Conservation (phyloP, 805 yeast species). For the Vanderwaltozyma verrucispora region DNA sequence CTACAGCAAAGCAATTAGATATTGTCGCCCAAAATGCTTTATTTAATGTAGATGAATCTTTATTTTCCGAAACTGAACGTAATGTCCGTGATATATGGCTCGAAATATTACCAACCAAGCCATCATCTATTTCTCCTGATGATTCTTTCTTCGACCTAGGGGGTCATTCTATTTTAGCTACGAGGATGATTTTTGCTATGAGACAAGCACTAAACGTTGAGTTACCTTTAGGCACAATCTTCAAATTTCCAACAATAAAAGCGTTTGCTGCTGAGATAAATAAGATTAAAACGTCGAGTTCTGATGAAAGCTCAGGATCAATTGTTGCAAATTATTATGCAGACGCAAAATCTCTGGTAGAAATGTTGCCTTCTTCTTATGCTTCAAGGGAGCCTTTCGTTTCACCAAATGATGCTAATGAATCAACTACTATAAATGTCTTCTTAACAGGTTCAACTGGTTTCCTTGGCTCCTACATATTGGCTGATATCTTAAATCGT, state of each 20-base stretch:
- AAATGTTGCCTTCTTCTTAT: slow-evolving; percentile 35
- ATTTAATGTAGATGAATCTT: slow-evolving; percentile 35
- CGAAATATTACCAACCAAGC: slow-evolving; percentile 71
- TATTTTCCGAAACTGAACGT: slow-evolving; percentile 55
- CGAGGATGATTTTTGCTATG: slow-evolving; percentile 90
- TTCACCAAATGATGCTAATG: slow-evolving; percentile 13
- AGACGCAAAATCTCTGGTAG: slow-evolving; percentile 55
- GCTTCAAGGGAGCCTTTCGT: slow-evolving; percentile 32
- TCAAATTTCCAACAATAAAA: slow-evolving; percentile 78
- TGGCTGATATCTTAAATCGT: slow-evolving; percentile 64
- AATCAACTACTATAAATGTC: slow-evolving; percentile 38
- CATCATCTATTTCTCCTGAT: slow-evolving; percentile 60
- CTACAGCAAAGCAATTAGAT: slow-evolving; percentile 76
- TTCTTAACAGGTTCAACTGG: slow-evolving; percentile 96
- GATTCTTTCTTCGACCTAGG: slow-evolving; percentile 97
- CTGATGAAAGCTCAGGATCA: slow-evolving; percentile 14
- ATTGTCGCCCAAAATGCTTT: slow-evolving; percentile 50
- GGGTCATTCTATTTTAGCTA: slow-evolving; percentile 95
- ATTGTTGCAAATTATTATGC: slow-evolving; percentile 42
- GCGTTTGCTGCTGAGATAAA: slow-evolving; percentile 69
- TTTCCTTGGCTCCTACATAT: slow-evolving; percentile 83
- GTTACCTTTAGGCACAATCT: slow-evolving; percentile 81
- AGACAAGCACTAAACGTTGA: slow-evolving; percentile 70
- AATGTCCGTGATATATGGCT: slow-evolving; percentile 78
- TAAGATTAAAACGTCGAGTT: slow-evolving; percentile 35